Percentiles rank a stretch among this genome's conserved stretches.
Conservation (phyloP, 164 flowering plant species). For the Santalum album region DNA sequence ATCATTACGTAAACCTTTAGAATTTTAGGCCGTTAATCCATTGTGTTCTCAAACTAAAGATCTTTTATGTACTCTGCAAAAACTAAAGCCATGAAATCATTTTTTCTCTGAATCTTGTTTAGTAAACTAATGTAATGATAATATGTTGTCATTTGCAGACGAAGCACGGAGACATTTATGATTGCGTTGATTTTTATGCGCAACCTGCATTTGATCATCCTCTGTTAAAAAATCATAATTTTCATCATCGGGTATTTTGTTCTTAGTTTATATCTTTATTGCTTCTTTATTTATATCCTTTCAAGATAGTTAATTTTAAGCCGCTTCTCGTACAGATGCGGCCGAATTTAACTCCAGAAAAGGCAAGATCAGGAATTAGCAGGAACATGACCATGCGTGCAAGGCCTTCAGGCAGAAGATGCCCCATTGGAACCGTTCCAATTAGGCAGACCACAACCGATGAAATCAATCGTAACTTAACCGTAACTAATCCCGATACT, state of each 20-base stretch:
- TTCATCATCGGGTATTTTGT: slow-evolving; percentile 5
- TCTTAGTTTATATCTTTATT: too few relatives aligned
- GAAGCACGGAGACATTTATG: slow-evolving; percentile 16
- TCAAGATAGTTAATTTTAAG: not conserved
- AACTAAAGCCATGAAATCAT: too few relatives aligned
- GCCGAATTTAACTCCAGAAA: not conserved
- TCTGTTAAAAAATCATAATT: slow-evolving; percentile 8
- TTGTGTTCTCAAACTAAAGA: too few relatives aligned
- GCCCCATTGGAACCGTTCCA: slow-evolving; percentile 10
- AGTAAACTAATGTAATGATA: too few relatives aligned
- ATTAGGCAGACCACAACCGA: slow-evolving; percentile 10
- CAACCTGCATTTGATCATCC: slow-evolving; percentile 23
- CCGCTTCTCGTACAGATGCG: slow-evolving; percentile 2
- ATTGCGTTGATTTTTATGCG: slow-evolving; percentile 18
- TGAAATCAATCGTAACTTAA: not conserved
- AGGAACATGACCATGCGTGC: not conserved
- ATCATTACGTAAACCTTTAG: too few relatives aligned
- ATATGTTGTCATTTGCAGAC: slow-evolving; percentile 6
- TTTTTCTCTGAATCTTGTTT: too few relatives aligned
- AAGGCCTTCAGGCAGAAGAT: slow-evolving; percentile 1
- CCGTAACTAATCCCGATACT: not conserved
- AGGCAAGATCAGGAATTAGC: too few relatives aligned
- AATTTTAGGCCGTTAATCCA: too few relatives aligned
- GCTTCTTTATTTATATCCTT: too few relatives aligned
- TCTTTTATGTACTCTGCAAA: too few relatives aligned